Base-by-base conservation (phyloP, 2,329 filamentous ascomycete genomes). In the Atkinsonella texensis region DNA sequence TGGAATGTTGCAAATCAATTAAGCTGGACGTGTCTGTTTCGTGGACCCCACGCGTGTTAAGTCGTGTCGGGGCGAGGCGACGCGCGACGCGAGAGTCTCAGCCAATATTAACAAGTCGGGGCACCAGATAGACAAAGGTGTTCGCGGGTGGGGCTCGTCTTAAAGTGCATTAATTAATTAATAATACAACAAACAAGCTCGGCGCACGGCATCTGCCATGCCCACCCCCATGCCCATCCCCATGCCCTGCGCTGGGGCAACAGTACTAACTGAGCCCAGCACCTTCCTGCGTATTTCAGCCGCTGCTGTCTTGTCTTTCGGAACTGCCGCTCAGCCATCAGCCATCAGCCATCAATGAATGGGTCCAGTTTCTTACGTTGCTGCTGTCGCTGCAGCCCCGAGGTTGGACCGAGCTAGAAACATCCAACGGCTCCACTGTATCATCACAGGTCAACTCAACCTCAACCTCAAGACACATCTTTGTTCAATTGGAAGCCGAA, bases 1-100 rank as follows among this genome's bases (percentile, higher is more conserved):
- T 54, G 58, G 53, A 55, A 59, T 62, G 59, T 57, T 51, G 48
- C 35, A 53, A 52, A 53, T 64, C 59, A 63, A 65, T 67, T 65
- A 65, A 66, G 52, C 52, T 20, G 54, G 68, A 67, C 70, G 70
- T 72, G 70, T 72, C 67, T 49, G 61, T 71, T 72, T 72, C 70
- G 70, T 67, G 70, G 62, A 61, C 59, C 12, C 15, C 41, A 65
- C 69, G 67, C 65, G 64, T 63, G 64, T 62, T 56, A 55, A 31
- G 52, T 55, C 65, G 64, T 63, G 64, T 62, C 56, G 56, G 31
- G 52, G 28, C 28, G 28, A 3, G 28, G 55, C 23, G 52, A 9
- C 38, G 48, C 56, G 56, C 39, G 53, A 53, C 52, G 49, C 52
- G 48, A 52, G 20, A n/a, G 4, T 23, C 20, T 2, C 20, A 23